A percentile compares a stretch with the other conserved stretches of the same genome.
These are phyloP conservation scores for Moricandia arvensis DNA, from an alignment of 345 rosid genomes.

Conservation along the genomic window DNA sequence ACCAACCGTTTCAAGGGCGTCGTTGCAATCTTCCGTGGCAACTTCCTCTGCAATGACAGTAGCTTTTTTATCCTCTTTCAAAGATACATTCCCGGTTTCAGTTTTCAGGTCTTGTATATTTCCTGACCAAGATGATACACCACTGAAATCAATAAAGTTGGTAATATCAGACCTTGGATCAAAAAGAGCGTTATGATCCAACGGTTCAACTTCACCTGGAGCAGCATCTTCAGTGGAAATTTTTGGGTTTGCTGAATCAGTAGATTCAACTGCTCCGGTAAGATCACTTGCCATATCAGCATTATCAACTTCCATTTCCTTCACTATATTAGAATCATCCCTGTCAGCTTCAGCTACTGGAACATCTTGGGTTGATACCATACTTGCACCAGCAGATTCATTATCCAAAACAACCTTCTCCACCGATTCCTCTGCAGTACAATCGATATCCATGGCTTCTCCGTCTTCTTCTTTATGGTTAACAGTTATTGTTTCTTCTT, in stretches of 20 bases:
- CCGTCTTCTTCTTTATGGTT: constrained; percentile 33
- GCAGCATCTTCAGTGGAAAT: constrained; percentile 24
- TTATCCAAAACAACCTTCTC: constrained; percentile 44
- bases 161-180: constrained; percentile 37
- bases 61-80: constrained; percentile 29
- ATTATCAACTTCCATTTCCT: constrained; percentile 35
- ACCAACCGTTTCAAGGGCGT: constrained; percentile 7
- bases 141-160: constrained; percentile 45
- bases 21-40: constrained; percentile 22
- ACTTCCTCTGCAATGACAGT: constrained; percentile 24
- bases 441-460: constrained; percentile 58
- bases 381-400: constrained; percentile 44
- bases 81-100: constrained; percentile 20
- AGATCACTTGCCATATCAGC: constrained; percentile 12
- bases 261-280: constrained; percentile 3
- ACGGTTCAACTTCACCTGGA: constrained; percentile 39
- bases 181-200: constrained; percentile 39
- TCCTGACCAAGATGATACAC: constrained; percentile 42
- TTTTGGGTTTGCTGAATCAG: constrained; percentile 22
- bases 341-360: constrained; percentile 31
- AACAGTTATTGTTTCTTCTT: constrained; percentile 32
- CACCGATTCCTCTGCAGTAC: constrained; percentile 46
- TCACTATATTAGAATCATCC: constrained; percentile 32
- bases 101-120: constrained; percentile 35
- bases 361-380: constrained; percentile 37